A percentile compares a stretch with the other conserved stretches of the same genome.
These are phyloP conservation scores for Mortierella sp. DNA, from an alignment of 371 early-diverging fungal species.

Conservation along the genomic window DNA sequence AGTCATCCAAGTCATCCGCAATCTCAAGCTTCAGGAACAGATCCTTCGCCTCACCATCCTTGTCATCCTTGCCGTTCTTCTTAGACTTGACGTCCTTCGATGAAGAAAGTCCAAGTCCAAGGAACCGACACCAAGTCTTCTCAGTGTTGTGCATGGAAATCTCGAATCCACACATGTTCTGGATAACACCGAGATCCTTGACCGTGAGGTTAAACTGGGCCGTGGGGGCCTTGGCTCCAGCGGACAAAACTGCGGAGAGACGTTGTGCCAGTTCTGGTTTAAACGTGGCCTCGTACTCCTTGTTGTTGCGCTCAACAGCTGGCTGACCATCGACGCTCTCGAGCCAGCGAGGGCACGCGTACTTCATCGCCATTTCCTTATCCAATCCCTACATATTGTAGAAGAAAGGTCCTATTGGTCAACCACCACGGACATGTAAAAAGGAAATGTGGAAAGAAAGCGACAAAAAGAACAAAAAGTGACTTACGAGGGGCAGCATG, in stretches of 20 bases:
- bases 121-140: constrained; percentile 45
- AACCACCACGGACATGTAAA: too few species aligned
- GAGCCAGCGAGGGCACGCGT: constrained; percentile 48
- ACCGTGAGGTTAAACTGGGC: constrained; percentile 30
- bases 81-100: not conserved
- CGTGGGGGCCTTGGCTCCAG: not conserved
- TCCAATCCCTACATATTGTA: constrained; percentile 30
- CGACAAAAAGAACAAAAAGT: not conserved
- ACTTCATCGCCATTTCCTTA: constrained; percentile 47
- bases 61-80: too few species aligned
- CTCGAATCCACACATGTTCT: constrained; percentile 40
- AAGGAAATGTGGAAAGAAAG: not conserved
- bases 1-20: constrained; percentile 35
- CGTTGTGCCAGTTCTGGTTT: constrained; percentile 25
- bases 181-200: constrained; percentile 36
- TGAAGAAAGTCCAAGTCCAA: constrained; percentile 12
- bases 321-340: constrained; percentile 23
- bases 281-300: constrained; percentile 13
- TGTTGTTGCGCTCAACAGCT: constrained; percentile 9
- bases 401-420: not conserved
- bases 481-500: constrained; percentile 38
- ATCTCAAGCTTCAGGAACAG: constrained; percentile 37
- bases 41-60: not conserved
- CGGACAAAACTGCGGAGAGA: not conserved
- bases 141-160: constrained; percentile 34